Conservation (phyloP, 2,329 filamentous ascomycete species). For the Colletotrichum viniferum region DNA sequence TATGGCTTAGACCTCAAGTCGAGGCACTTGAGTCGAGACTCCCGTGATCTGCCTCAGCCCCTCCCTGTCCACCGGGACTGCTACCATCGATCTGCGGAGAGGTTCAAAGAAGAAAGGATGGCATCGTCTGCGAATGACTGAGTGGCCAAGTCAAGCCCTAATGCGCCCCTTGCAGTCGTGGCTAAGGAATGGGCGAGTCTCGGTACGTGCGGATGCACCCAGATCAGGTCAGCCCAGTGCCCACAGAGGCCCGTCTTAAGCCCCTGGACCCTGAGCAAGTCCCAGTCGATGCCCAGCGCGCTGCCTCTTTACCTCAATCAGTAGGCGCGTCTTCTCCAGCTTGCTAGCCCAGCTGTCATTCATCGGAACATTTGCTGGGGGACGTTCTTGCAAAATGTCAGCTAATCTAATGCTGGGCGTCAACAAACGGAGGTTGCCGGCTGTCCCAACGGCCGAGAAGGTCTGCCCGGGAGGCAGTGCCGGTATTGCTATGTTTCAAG, state of each 20-base stretch:
- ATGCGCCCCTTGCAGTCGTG: conserved; percentile 10
- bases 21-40: not conserved
- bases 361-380: not conserved
- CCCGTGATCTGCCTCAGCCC: conserved; percentile 10
- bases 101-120: conserved; percentile 12
- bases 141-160: not conserved
- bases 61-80: conserved; percentile 15
- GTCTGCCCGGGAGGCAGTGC: not conserved
- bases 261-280: conserved; percentile 1
- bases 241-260: not conserved
- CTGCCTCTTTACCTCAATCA: not conserved
- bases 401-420: not conserved
- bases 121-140: not conserved
- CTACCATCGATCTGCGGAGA: conserved; percentile 21
- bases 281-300: not conserved
- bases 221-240: not conserved
- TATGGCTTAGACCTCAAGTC: not conserved
- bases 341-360: not conserved
- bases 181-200: not conserved
- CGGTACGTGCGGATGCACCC: conserved; percentile 1
- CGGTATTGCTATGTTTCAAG: conserved; percentile 14
- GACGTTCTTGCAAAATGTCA: not conserved
- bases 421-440: not conserved
- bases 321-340: not conserved
- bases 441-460: conserved; percentile 3